Evolutionary conservation across 345 rosid species (phyloP), one percentile per base, ranked within the genome.

Genomic region (Arabis alpina): DNA sequence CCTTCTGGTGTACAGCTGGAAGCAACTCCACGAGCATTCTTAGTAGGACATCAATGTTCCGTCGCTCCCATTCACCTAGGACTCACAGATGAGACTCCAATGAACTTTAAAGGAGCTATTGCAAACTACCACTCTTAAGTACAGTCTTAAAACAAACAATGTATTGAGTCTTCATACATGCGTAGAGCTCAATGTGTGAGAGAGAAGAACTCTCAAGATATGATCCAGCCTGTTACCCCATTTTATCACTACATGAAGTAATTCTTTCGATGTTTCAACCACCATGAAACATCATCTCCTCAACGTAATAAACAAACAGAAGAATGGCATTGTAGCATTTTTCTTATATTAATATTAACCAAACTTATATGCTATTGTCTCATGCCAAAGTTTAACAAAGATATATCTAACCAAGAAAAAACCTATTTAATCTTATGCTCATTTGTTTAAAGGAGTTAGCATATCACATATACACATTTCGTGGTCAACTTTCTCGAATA

Each of bases 261-360:
- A 80, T 76, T 89, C 96, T 68, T 82, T 85, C 62, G 91, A 66
- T 53, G 97, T 82, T 78, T 91, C 96, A 40, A 93, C 98, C 74
- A 93, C 98, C 76, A 91, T 86, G 96, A 79, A 93, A 93, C 97
- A 93, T 82, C 88, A 93, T 68, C 79, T 89, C 98, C 81, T 91
- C 98, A 55, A 93, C 94, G 96, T 93, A 74, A 63, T 61, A 74
- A 84, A 76, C 60, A 83, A 71, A 71, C 44, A 82, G 64, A 77
- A 54, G 74, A 42, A 27, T 71, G 56, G 68, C 19, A 10, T 72
- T 66, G 65, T 48, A 80, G 50, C 79, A 65, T 57, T 74, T 75
- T 59, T 23, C 45, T 42, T 37, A 50, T 36, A 14, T 44, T 52
- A 19, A 50, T 70, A 58, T 61, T 48, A 30, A 36, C 61, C 19